A percentile compares a stretch with the other conserved stretches of the same genome.
These are phyloP conservation scores for Sugiyamaella mastotermitis DNA, from an alignment of 805 yeast genomes.

Conservation along the genomic window DNA sequence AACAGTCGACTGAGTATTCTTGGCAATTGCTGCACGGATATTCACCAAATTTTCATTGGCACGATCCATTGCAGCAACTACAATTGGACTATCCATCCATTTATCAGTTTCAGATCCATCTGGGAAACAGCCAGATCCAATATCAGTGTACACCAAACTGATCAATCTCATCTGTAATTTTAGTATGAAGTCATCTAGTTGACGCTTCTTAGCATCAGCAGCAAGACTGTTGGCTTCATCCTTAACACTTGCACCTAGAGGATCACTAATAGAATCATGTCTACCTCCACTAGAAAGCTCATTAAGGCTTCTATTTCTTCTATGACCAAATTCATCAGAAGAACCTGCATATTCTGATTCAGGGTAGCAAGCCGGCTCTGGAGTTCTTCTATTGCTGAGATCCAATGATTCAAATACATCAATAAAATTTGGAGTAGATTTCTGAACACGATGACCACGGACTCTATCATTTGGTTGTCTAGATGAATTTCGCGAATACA, in stretches of 20 bases:
- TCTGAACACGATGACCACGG: constrained; percentile 15
- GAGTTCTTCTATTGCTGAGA: constrained; percentile 5
- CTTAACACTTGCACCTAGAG: not conserved
- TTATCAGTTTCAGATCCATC: constrained; percentile 31
- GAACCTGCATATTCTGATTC: not conserved
- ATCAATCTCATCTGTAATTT: constrained; percentile 20
- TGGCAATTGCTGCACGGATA: constrained; percentile 11
- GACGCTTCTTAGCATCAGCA: constrained; percentile 12
- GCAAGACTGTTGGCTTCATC: constrained; percentile 3
- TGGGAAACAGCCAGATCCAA: constrained; percentile 24
- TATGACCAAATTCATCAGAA: constrained; percentile 5
- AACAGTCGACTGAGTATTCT: constrained; percentile 6
- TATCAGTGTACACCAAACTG: constrained; percentile 28
- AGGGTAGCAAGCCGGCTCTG: constrained; percentile 1
- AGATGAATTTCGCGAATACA: not conserved
- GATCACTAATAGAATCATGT: not conserved
- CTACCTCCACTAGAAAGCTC: constrained; percentile 7
- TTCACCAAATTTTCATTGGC: constrained; percentile 10
- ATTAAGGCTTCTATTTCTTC: constrained; percentile 18
- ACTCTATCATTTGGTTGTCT: constrained; percentile 3
- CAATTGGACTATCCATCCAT: constrained; percentile 23
- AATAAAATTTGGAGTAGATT: constrained; percentile 21
- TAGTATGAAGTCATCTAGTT: constrained; percentile 17
- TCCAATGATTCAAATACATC: constrained; percentile 21
- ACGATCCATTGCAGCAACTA: constrained; percentile 11